Evolutionary conservation across 192 early-diverging fungal species (phyloP).

Genomic region (Coemansia sp.): DNA sequence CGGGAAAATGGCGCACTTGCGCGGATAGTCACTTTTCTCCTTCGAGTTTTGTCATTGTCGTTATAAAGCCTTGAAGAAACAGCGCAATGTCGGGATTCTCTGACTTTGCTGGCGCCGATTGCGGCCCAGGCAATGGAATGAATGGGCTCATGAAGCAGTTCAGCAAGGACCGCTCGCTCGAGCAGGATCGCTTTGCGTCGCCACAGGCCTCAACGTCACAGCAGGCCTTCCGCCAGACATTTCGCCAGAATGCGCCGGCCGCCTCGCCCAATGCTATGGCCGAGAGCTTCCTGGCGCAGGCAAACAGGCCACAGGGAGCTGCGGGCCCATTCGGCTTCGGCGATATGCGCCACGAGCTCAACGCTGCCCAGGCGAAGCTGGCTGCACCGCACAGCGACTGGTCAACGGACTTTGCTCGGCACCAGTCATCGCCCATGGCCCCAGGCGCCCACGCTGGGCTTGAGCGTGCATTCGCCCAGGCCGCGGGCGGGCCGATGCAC

Average conservation of each 20-base stretch:
- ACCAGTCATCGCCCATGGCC: slow-evolving; percentile 29
- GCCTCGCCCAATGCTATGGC: slow-evolving; percentile 16
- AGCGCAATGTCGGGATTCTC: slow-evolving; percentile 56
- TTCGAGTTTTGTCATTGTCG: neutral
- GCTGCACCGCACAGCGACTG: slow-evolving; percentile 51
- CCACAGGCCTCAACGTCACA: slow-evolving; percentile 36
- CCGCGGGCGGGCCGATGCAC: slow-evolving; percentile 19
- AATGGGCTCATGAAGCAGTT: slow-evolving; percentile 74
- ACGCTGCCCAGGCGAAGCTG: slow-evolving; percentile 38
- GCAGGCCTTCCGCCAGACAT: slow-evolving; percentile 39
- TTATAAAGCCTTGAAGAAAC: no score
- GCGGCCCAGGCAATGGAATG: slow-evolving; percentile 74
- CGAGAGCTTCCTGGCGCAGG: slow-evolving; percentile 20
- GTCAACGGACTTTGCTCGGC: slow-evolving; percentile 66
- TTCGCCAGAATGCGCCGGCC: slow-evolving; percentile 22
- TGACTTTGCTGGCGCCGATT: slow-evolving; percentile 62
- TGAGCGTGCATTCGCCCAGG: slow-evolving; percentile 36
- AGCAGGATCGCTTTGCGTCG: slow-evolving; percentile 53
- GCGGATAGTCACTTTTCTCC: neutral
- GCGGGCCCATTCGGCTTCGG: slow-evolving; percentile 60
- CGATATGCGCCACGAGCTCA: slow-evolving; percentile 65
- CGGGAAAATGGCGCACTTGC: no score
- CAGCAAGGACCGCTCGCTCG: slow-evolving; percentile 66
- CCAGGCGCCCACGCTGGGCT: slow-evolving; percentile 31
- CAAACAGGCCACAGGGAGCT: slow-evolving; percentile 5